Base-by-base conservation (phyloP, 2,329 filamentous ascomycete species). In the Sporothrix variecibatus region DNA sequence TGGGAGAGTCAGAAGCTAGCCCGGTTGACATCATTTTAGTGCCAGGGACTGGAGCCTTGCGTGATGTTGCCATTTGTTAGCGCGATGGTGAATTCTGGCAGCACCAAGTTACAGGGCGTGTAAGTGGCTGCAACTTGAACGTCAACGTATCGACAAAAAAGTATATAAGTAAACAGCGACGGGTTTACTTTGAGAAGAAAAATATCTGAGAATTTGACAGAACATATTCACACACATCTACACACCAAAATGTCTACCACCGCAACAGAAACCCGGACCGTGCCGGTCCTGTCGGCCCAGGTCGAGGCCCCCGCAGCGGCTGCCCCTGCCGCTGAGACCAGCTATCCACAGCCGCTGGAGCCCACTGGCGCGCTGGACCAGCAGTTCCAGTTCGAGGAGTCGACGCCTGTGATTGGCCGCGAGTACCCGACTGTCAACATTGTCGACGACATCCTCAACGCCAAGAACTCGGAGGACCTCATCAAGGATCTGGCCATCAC, bases 401-500 rank as follows among this genome's bases (percentile, higher is more conserved):
- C 85, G 6, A 89, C 87, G 0, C 87, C 88, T 0, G 82, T 85
- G 26, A 89, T 90, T 62, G 88, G 88, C 1, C 85, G 85, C n/a
- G 88, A 90, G 78, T 90, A 82, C 8, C 67, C 67, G 9, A 26
- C 46, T 11, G 81, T 86, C 46, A 85, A 89, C 71, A 69, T 82
- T 90, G 0, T 84, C 84, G 1, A 86, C 90, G 51, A 84, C 86
- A 67, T 82, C 91, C 20, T 83, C 87, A 20, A 86, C 86, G 1
- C 81, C 84, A 51, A 31, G 0, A 86, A 90, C 74, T 80, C 86
- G 0, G 88, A 91, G 58, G 85, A 87, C 34, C 80, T 89, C 2
- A 80, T 91, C 23, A 85, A 86, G 1, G 90, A 92, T 76, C 82
- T 92, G 0, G 90, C 88, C 23, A 87, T 91, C 71, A 90, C 87